These are phyloP conservation scores for Primulina tabacum DNA, from an alignment of 257 asterid genomes.

Conservation along the genomic window DNA sequence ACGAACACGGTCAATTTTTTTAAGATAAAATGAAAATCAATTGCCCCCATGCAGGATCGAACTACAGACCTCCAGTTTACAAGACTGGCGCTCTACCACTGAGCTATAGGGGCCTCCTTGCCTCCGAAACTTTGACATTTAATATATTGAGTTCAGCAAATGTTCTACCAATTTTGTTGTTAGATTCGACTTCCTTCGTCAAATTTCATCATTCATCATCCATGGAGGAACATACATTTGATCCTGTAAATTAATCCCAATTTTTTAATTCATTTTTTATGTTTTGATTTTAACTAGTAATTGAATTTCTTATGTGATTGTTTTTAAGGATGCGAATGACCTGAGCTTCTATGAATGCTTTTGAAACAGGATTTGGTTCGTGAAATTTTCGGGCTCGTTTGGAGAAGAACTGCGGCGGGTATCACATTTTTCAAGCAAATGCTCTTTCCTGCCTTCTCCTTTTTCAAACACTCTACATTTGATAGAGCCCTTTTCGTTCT, in stretches of 20 bases:
- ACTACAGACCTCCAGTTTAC: constrained; percentile 4
- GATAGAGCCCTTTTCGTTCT: neutral
- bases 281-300: neutral
- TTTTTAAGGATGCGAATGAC: neutral
- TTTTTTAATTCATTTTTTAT: no score
- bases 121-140: no score
- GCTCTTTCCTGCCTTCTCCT: neutral
- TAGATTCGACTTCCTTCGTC: neutral
- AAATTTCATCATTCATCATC: neutral
- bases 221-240: neutral
- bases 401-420: neutral
- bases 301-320: neutral
- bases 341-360: neutral
- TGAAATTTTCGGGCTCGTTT: neutral
- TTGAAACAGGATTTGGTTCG: neutral
- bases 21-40: no score
- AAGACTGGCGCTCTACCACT: constrained; percentile 5
- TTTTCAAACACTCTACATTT: neutral
- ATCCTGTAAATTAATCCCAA: neutral
- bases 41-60: constrained; percentile 1
- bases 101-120: neutral
- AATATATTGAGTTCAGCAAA: no score
- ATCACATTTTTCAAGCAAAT: neutral
- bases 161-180: no score
- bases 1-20: no score